Base-by-base conservation (phyloP, 352 stramenopile genomes). In the Phytopythium sindhum region DNA sequence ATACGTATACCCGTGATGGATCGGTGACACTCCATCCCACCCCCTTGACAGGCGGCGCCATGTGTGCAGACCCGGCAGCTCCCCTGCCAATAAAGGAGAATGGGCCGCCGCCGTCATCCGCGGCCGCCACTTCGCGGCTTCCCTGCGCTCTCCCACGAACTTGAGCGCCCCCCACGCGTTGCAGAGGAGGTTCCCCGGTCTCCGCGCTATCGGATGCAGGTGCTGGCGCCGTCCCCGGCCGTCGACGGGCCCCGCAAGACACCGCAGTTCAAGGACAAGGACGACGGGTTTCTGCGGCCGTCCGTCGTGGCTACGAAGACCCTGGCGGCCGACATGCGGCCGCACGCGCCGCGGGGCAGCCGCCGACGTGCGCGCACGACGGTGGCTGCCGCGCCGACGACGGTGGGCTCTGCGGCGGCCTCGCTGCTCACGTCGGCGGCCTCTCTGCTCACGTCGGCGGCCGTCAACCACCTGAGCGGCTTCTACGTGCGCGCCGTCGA, bases 401-500 rank as follows among this genome's bases (percentile, higher is more conserved):
- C 31, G 15, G 4, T 39, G 29, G n/a, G 57, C 29, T 39, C n/a
- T n/a, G n/a, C 41, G 42, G 57, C 59, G 12, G 28, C 65, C 37
- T 51, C 61, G 58, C 53, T 54, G 37, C 41, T 64, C 52, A 61
- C 60, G 63, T 61, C 41, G 42, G 57, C 59, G 12, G 28, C 65
- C 37, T 51, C 61, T 54, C 53, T 54, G 37, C 41, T 64, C 52
- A 61, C 60, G 63, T 61, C 47, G 53, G 54, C 61, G 55, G 48
- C 41, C 33, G 33, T 50, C 54, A 73, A 84, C 63, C 80, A 80
- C 64, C 72, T 90, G 41, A 77, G 72, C 54, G 71, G 77, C 57
- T 85, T 89, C 62, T 55, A 85, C 50, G 67, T 90, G 39, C 79
- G 88, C 72, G 81, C 81, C 29, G 77, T 89, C 56, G 81, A 78